Conservation (phyloP, 2,329 filamentous ascomycete species). For the Aspergillus brasiliensis region DNA sequence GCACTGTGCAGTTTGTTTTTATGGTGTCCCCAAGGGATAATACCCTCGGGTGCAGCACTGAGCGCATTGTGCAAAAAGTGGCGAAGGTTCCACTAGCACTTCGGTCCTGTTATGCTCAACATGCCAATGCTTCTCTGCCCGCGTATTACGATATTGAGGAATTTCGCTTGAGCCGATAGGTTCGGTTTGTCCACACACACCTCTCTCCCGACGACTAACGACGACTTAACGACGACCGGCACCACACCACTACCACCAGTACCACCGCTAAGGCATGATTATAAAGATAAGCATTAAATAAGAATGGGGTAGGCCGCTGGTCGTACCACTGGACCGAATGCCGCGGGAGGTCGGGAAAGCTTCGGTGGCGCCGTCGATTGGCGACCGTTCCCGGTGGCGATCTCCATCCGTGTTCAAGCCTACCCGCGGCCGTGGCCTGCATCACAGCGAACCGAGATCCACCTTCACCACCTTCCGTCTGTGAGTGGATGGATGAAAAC, state of each 20-base stretch:
- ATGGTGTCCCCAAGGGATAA: slow-evolving; percentile 1
- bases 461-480: background rate
- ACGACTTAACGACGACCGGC: background rate
- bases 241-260: background rate
- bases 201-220: background rate
- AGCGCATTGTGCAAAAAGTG: slow-evolving; percentile 11
- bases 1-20: slow-evolving; percentile 14
- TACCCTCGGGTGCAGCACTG: background rate
- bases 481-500: background rate
- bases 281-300: background rate
- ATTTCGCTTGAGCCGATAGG: background rate
- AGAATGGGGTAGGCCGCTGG: background rate
- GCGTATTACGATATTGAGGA: slow-evolving; percentile 6
- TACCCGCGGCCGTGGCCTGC: slow-evolving; percentile 10
- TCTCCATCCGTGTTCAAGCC: slow-evolving; percentile 10
- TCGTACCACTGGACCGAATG: background rate
- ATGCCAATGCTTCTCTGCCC: slow-evolving; percentile 15
- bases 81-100: slow-evolving; percentile 12
- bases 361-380: background rate
- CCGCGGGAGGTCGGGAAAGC: background rate
- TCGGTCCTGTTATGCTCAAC: slow-evolving; percentile 17
- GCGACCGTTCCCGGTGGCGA: background rate
- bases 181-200: background rate
- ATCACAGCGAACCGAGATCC: slow-evolving; percentile 3
- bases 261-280: background rate